Conservation (phyloP, 148 eudicot genomes). For the Rhododendron mucronatum region DNA sequence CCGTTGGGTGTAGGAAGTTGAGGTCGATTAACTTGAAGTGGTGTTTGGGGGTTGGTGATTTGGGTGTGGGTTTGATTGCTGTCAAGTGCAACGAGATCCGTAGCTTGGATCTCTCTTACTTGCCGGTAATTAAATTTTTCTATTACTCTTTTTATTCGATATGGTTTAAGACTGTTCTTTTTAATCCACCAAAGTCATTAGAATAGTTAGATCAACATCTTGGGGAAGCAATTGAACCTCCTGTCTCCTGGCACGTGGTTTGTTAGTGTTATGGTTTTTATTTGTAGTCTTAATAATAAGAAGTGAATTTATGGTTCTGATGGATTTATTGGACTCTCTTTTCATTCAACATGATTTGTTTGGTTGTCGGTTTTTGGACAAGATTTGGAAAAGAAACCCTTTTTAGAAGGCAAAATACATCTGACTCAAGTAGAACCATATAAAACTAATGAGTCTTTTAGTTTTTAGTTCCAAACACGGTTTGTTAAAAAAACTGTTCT, state of each 20-base stretch:
- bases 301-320: neutral
- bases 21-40: slow-evolving; percentile 67
- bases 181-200: neutral
- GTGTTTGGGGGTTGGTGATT: slow-evolving; percentile 91
- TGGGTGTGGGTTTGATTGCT: slow-evolving; percentile 86
- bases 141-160: neutral
- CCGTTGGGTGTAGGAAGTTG: slow-evolving; percentile 83
- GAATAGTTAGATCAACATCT: neutral
- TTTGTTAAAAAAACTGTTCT: neutral
- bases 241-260: neutral
- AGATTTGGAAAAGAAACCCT: neutral
- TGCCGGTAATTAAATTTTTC: slow-evolving; percentile 51
- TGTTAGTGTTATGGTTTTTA: neutral
- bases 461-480: neutral
- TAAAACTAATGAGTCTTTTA: neutral
- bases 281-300: neutral
- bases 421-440: neutral
- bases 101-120: slow-evolving; percentile 82
- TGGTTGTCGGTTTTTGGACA: neutral
- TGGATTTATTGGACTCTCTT: neutral
- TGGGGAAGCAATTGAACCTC: neutral
- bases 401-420: neutral
- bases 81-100: slow-evolving; percentile 71
- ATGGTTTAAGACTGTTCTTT: neutral
- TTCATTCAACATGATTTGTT: neutral